phyloP scores from a whole-genome alignment of 2,329 filamentous ascomycete genomes.

The Epichloe coenophiala region DNA sequence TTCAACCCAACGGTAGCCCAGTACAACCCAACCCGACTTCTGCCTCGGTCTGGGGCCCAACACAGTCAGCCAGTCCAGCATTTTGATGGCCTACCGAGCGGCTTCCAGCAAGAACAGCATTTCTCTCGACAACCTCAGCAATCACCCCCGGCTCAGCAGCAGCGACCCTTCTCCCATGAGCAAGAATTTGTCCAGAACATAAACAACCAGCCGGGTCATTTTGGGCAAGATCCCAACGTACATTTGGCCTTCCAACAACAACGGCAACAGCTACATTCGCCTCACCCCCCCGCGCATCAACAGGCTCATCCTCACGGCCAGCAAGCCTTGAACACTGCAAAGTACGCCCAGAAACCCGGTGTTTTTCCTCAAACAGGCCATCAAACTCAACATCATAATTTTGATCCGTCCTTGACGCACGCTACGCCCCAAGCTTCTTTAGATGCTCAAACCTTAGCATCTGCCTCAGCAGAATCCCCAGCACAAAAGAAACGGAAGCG shows the following conservation, averaged over 20 bases:
- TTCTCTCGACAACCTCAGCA: constrained; percentile 16
- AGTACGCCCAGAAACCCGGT: not conserved
- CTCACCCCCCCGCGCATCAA: constrained; percentile 5
- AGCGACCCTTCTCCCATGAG: constrained; percentile 3
- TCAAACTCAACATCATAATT: constrained; percentile 6
- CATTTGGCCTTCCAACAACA: constrained; percentile 8
- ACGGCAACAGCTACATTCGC: constrained; percentile 5
- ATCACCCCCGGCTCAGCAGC: constrained; percentile 12
- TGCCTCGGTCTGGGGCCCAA: constrained; percentile 19
- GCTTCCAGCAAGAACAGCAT: constrained; percentile 14
- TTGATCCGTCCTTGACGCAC: constrained; percentile 1
- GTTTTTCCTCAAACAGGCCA: constrained; percentile 4
- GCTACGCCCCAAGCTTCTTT: not conserved
- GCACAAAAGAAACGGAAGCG: constrained; percentile 26
- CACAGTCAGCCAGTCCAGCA: constrained; percentile 23
- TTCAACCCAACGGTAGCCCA: constrained; percentile 20
- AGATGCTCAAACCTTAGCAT: not conserved
- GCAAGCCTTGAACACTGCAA: constrained; percentile 11
- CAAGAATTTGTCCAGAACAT: constrained; percentile 4
- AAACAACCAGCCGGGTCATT: constrained; percentile 3
- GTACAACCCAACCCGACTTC: constrained; percentile 20
- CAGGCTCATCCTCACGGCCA: constrained; percentile 16
- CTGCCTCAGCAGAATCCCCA: constrained; percentile 13
- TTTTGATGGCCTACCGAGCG: constrained; percentile 13
- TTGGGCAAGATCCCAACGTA: constrained; percentile 3